Base-by-base conservation (phyloP, 2,329 filamentous ascomycete species). In the Amphichorda felina region DNA sequence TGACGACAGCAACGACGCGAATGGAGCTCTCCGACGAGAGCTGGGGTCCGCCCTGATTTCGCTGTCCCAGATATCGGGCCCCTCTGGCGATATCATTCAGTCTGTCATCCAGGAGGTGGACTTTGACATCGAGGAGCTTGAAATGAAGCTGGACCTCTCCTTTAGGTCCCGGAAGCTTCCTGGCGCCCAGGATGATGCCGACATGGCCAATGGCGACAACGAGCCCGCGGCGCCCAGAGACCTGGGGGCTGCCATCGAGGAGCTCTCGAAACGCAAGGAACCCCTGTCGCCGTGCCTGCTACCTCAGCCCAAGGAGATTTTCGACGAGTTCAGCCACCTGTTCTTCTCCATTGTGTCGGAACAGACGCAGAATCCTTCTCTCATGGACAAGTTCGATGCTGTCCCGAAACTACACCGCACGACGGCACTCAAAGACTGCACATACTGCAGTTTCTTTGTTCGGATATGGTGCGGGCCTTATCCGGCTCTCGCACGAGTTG, bases 361-460 rank as follows among this genome's bases (percentile, higher is more conserved):
- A 39, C 53, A 60, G 41, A 51, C 50, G 2, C 54, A 64, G 34
- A 50, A 59, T 33, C 46, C 51, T 3, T 51, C 50, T 8, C 49
- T 61, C n/a, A 50, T 72, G 8, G 50, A 58, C 37, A 60, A 60
- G 37, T 76, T 81, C 41, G 68, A 79, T 36, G 54, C 66, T 8
- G 55, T 67, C 6, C 61, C 73, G 1, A 61, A 75, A 31, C 57
- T 86, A 9, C 61, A 67, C 35, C 68, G 66, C 24, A 55, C 67
- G 18, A 53, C 61, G 5, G 77, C 75, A 1, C 57, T 72, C 24
- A 68, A 72, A 33, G 68, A 75, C 25, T 71, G 76, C 27, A 73
- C 82, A 16, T 87, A 81, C 47, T 62, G 87, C 38, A 80, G 76
- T 13, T 89, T 94, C 54, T 79, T 89, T 44, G 67, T 80, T 38